A percentile compares a stretch with the other conserved stretches of the same genome.
These are phyloP conservation scores for Actinomortierella ambigua DNA, from an alignment of 371 early-diverging fungal species.

Conservation along the genomic window DNA sequence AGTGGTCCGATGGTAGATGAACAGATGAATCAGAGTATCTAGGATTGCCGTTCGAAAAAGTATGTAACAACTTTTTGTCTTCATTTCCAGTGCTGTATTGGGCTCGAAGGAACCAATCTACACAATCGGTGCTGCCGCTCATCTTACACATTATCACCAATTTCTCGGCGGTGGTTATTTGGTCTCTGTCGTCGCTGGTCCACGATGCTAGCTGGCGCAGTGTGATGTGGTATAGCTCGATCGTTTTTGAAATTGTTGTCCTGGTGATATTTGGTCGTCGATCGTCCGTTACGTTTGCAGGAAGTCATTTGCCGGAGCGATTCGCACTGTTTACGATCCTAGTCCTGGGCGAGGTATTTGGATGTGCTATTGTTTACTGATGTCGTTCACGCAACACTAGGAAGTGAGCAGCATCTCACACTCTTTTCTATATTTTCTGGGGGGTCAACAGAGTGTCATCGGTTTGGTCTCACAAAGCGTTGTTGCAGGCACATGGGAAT, in stretches of 20 bases:
- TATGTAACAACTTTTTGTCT: conserved; percentile 16
- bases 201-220: conserved; percentile 47
- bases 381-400: background rate
- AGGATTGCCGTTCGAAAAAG: background rate
- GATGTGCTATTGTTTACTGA: background rate
- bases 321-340: conserved; percentile 63
- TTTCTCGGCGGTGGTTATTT: conserved; percentile 51
- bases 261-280: conserved; percentile 51
- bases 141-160: conserved; percentile 42
- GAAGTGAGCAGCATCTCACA: background rate
- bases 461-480: conserved; percentile 25
- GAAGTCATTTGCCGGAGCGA: conserved; percentile 61
- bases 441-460: conserved; percentile 23
- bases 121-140: conserved; percentile 28
- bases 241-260: conserved; percentile 51
- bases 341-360: conserved; percentile 50
- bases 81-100: conserved; percentile 50
- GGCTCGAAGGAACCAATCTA: conserved; percentile 47
- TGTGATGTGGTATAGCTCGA: conserved; percentile 57
- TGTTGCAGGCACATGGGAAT: conserved; percentile 20
- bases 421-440: background rate
- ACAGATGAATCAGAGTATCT: background rate
- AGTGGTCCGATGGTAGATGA: conserved; percentile 1
- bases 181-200: conserved; percentile 54
- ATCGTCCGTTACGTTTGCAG: conserved; percentile 58